Evolutionary conservation across 345 rosid species (phyloP).

Genomic region (Syzygium grande): DNA sequence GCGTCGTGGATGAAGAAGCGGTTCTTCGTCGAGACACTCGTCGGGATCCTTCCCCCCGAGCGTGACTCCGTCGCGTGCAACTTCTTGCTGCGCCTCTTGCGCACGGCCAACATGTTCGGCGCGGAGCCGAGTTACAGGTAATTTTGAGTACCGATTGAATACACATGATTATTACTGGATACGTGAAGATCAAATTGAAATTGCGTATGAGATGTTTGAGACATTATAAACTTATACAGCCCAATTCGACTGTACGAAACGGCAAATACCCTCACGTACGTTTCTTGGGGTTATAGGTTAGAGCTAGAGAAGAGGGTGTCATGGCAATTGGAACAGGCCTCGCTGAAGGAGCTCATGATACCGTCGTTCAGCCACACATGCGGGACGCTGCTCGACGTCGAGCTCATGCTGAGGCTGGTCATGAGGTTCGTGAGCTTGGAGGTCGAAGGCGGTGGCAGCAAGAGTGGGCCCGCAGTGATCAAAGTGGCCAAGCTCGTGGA

Average conservation of each 20-base stretch:
- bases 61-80: slow-evolving; percentile 69
- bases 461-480: slow-evolving; percentile 37
- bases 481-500: slow-evolving; percentile 85
- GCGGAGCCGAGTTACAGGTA: slow-evolving; percentile 36
- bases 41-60: slow-evolving; percentile 81
- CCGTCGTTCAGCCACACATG: slow-evolving; percentile 88
- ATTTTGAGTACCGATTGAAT: background rate
- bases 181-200: background rate
- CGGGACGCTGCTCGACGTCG: slow-evolving; percentile 67
- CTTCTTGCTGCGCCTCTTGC: slow-evolving; percentile 77
- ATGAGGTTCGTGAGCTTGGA: slow-evolving; percentile 39
- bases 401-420: slow-evolving; percentile 61
- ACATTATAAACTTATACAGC: too few relatives aligned
- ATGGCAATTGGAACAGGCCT: slow-evolving; percentile 84
- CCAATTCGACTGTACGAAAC: background rate
- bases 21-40: slow-evolving; percentile 63
- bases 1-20: slow-evolving; percentile 68
- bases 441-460: slow-evolving; percentile 46
- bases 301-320: slow-evolving; percentile 76
- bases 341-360: slow-evolving; percentile 78
- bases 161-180: background rate
- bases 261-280: background rate
- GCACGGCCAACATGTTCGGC: slow-evolving; percentile 70
- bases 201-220: background rate
- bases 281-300: background rate